Percentiles rank a stretch among this genome's conserved stretches.
Evolutionary conservation across 2,329 filamentous ascomycete species (phyloP).

Genomic region (Sordariomycetes sp.): DNA sequence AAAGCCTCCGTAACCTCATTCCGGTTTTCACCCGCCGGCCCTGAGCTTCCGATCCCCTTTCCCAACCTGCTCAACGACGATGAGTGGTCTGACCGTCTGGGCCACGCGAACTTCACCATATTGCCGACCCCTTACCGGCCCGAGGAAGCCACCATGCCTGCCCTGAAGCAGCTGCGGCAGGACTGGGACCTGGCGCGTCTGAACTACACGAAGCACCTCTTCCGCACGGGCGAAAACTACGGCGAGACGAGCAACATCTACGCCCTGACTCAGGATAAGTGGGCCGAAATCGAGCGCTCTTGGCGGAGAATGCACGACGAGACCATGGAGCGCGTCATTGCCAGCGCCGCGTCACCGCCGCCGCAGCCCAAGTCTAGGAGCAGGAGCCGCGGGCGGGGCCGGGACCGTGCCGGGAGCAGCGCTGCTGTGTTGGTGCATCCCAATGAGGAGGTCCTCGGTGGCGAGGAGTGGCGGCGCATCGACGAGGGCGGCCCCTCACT

Average conservation of each 20-base stretch:
- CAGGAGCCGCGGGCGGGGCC: conserved; percentile 24
- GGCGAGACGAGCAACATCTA: conserved; percentile 84
- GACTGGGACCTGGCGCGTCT: conserved; percentile 77
- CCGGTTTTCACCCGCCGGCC: conserved; percentile 49
- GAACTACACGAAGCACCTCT: conserved; percentile 84
- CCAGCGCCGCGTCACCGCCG: conserved; percentile 13
- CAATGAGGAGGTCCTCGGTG: conserved; percentile 26
- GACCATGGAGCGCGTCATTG: conserved; percentile 42
- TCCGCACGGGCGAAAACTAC: conserved; percentile 82
- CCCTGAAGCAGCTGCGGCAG: conserved; percentile 52
- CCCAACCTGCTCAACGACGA: conserved; percentile 60
- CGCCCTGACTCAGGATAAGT: conserved; percentile 76
- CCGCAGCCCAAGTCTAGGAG: conserved; percentile 23
- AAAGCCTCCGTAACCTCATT: conserved; percentile 73
- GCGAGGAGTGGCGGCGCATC: conserved; percentile 31
- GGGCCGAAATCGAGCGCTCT: conserved; percentile 64
- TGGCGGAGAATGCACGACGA: conserved; percentile 65
- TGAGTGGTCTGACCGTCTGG: conserved; percentile 74
- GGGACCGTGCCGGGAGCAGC: conserved; percentile 31
- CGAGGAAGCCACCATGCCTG: conserved; percentile 44
- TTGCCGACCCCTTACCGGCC: conserved; percentile 70
- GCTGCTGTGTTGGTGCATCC: conserved; percentile 15
- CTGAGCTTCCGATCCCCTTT: conserved; percentile 42
- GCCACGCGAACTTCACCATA: conserved; percentile 91
- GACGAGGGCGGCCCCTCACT: conserved; percentile 52